Base-by-base conservation (phyloP, 1,139 yeast species). In the Debaryomyces nepalensis region DNA sequence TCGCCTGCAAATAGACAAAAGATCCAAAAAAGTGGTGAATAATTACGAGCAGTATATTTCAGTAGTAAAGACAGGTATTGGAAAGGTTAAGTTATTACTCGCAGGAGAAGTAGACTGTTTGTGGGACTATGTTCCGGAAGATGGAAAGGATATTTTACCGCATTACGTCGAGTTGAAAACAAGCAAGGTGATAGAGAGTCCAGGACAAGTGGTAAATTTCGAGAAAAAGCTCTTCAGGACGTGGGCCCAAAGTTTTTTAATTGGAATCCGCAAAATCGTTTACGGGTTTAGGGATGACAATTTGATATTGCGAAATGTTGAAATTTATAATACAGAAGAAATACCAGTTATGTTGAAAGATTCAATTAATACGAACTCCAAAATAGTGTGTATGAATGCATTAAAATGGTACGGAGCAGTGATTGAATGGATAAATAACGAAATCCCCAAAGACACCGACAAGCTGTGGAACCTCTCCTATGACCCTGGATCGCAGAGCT, bases 61-160 rank as follows among this genome's bases (percentile, higher is more conserved):
- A 1, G 85, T 90, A 19, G 93, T 90, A 5, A 76, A 80, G 49
- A 85, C 97, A 0, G 95, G 97, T 2, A 81, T 90, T 9, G 97
- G 97, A 3, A 75, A 76, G 40, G 76, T 81, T 20, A 80, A 78
- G 52, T 65, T 90, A 34, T 60, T 87, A 2, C 65, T 91, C 36
- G 97, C 93, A 1, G 97, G 97, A 1, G 98, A 93, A 63, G 87
- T 91, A 12, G 98, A 91, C 63, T 85, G 97, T 59, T 83, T 85
- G 8, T 84, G 83, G 76, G 97, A 90, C 64, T 88, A 82, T 55
- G 73, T 82, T 48, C 91, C 93, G 9, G 77, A 68, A 3, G 64
- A 66, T 9, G 56, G 58, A 3, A 61, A 61, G 29, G 74, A 71
- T 39, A 78, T 83, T 14, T 67, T 88, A 36, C 63, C 75, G 6